phyloP scores from a whole-genome alignment of 2,329 filamentous ascomycete species.

The Paracorniculantispora psalliotae region DNA sequence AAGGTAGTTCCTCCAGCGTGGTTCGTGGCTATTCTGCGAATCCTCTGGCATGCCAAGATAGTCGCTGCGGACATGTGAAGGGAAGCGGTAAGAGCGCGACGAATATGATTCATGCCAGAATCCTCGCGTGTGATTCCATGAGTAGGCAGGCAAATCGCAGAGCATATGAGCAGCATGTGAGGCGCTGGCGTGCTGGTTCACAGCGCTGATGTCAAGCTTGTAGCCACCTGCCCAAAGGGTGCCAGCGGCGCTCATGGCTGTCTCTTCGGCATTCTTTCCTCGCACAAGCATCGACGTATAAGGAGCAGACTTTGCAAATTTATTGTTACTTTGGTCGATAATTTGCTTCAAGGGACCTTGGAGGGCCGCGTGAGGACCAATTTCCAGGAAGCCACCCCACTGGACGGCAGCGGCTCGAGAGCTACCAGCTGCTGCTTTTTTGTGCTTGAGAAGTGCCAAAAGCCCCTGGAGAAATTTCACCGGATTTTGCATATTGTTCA shows the following conservation, averaged over 20 bases:
- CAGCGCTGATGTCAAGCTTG: slow-evolving; percentile 35
- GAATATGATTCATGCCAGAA: slow-evolving; percentile 32
- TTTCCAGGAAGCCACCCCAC: slow-evolving; percentile 18
- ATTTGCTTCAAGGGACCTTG: slow-evolving; percentile 19
- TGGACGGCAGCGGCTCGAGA: not conserved
- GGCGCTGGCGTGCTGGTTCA: slow-evolving; percentile 28
- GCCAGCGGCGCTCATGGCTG: slow-evolving; percentile 21
- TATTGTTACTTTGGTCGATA: slow-evolving; percentile 20
- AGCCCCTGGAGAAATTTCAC: not conserved
- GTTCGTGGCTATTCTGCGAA: slow-evolving; percentile 20
- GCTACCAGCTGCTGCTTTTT: not conserved
- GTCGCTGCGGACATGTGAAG: slow-evolving; percentile 30
- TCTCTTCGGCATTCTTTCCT: slow-evolving; percentile 22
- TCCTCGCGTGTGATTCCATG: slow-evolving; percentile 32
- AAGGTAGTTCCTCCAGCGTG: slow-evolving; percentile 24
- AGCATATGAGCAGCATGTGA: slow-evolving; percentile 12
- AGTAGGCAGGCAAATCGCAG: slow-evolving; percentile 29
- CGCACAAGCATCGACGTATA: not conserved
- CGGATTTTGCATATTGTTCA: not conserved
- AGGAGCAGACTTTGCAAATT: not conserved
- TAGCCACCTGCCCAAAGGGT: slow-evolving; percentile 29
- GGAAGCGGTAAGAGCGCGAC: slow-evolving; percentile 24
- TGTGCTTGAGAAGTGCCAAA: not conserved
- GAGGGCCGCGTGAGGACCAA: slow-evolving; percentile 23
- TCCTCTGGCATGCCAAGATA: slow-evolving; percentile 30